Evolutionary conservation across 2,329 filamentous ascomycete genomes (phyloP).

Genomic region (Hypoxylon sp.): DNA sequence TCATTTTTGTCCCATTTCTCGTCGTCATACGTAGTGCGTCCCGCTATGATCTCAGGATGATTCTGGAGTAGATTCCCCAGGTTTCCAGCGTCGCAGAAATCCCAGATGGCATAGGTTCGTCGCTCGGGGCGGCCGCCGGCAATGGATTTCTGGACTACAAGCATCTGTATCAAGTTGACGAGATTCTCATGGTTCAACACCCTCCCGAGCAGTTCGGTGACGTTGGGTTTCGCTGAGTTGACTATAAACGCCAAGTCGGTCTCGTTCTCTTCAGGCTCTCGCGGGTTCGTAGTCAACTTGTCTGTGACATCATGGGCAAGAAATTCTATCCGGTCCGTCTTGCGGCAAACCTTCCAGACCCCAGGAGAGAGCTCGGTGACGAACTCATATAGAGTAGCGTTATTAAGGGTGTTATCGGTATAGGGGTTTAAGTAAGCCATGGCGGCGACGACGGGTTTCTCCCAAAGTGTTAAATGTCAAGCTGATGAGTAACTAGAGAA

Average conservation of each 20-base stretch:
- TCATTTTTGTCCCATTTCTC: background rate
- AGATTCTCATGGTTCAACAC: slow-evolving; percentile 67
- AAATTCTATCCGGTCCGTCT: slow-evolving; percentile 48
- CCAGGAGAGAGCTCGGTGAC: slow-evolving; percentile 47
- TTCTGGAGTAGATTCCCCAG: slow-evolving; percentile 60
- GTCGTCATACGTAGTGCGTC: background rate
- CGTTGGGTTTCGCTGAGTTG: slow-evolving; percentile 40
- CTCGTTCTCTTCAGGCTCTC: slow-evolving; percentile 16
- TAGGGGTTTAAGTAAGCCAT: slow-evolving; percentile 40
- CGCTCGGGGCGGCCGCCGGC: slow-evolving; percentile 33
- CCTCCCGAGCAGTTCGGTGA: slow-evolving; percentile 52
- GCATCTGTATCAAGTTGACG: slow-evolving; percentile 60
- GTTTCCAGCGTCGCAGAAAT: slow-evolving; percentile 67
- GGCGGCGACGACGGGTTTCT: slow-evolving; percentile 8
- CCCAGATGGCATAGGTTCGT: slow-evolving; percentile 59
- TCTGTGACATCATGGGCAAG: slow-evolving; percentile 53
- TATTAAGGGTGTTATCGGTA: slow-evolving; percentile 17
- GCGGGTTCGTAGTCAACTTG: slow-evolving; percentile 31
- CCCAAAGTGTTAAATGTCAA: background rate
- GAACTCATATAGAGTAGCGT: slow-evolving; percentile 50
- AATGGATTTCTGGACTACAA: slow-evolving; percentile 47
- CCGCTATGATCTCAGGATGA: background rate
- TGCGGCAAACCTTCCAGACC: slow-evolving; percentile 51
- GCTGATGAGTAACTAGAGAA: slow-evolving; percentile 6
- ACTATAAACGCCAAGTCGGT: slow-evolving; percentile 36